phyloP scores from a whole-genome alignment of 2,329 filamentous ascomycete species.

The Blastomyces parvus region DNA sequence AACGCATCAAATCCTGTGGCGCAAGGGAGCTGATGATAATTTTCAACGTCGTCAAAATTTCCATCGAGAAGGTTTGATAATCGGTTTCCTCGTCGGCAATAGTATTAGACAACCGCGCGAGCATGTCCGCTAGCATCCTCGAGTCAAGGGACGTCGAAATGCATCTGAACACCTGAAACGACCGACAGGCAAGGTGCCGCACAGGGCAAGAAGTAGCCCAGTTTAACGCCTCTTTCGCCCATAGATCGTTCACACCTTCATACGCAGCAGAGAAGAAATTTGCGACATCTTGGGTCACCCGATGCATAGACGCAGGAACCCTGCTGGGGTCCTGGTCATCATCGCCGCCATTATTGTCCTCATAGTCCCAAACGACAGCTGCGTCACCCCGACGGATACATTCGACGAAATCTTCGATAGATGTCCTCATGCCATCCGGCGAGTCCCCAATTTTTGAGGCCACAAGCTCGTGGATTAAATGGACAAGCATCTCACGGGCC shows the following conservation, averaged over 20 bases:
- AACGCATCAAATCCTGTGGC: constrained; percentile 68
- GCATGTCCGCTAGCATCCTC: constrained; percentile 92
- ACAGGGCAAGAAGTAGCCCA: constrained; percentile 98
- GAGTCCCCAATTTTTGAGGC: constrained; percentile 63
- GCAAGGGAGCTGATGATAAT: constrained; percentile 81
- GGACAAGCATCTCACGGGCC: constrained; percentile 93
- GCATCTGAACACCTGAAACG: constrained; percentile 94
- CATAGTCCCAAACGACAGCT: constrained; percentile 85
- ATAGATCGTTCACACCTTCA: constrained; percentile 78
- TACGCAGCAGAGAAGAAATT: constrained; percentile 77
- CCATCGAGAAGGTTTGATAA: constrained; percentile 95
- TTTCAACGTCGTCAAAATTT: constrained; percentile 88
- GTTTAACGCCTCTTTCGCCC: constrained; percentile 78
- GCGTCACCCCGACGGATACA: constrained; percentile 73
- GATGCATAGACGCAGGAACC: constrained; percentile 79
- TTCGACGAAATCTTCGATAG: constrained; percentile 82
- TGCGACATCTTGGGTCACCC: constrained; percentile 71
- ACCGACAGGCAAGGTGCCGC: constrained; percentile 85
- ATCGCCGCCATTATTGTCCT: constrained; percentile 74
- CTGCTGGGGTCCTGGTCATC: constrained; percentile 64
- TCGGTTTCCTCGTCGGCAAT: constrained; percentile 91
- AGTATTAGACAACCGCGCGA: constrained; percentile 87
- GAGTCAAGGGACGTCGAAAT: constrained; percentile 86
- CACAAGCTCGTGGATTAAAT: constrained; percentile 91
- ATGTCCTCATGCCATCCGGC: constrained; percentile 56